Evolutionary conservation across 768 basidiomycete species (phyloP).

Genomic region (Auricularia cornea): DNA sequence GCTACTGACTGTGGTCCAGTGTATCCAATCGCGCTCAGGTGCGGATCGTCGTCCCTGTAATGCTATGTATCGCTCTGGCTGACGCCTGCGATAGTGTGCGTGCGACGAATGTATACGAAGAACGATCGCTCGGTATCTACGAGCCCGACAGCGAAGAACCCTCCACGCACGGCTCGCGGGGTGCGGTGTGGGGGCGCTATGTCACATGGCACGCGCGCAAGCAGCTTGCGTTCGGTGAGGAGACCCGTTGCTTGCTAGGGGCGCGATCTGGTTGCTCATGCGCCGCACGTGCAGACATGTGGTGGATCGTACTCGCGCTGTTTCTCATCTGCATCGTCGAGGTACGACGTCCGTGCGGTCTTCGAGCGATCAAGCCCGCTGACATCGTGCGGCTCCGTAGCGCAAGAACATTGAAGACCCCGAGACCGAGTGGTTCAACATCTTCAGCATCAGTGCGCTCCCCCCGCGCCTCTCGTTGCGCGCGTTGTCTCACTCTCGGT

Average conservation of each 20-base stretch:
- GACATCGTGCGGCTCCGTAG: slow-evolving; percentile 26
- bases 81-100: slow-evolving; percentile 53
- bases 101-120: slow-evolving; percentile 86
- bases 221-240: slow-evolving; percentile 84
- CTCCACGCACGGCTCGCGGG: slow-evolving; percentile 36
- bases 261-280: neutral
- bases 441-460: slow-evolving; percentile 70
- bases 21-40: slow-evolving; percentile 83
- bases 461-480: too few species aligned
- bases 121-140: slow-evolving; percentile 80
- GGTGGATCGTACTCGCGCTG: slow-evolving; percentile 84
- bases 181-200: slow-evolving; percentile 67
- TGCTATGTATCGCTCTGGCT: neutral
- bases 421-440: slow-evolving; percentile 67
- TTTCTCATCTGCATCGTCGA: slow-evolving; percentile 92
- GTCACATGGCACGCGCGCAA: slow-evolving; percentile 72
- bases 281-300: slow-evolving; percentile 63
- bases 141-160: slow-evolving; percentile 40
- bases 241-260: neutral
- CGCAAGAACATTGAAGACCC: slow-evolving; percentile 48
- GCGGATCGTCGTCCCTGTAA: slow-evolving; percentile 6
- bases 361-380: neutral
- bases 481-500: slow-evolving; percentile 12
- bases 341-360: slow-evolving; percentile 16
- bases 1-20: slow-evolving; percentile 2